Conservation (phyloP, 2,329 filamentous ascomycete genomes). For the Colletotrichum coccodes region DNA sequence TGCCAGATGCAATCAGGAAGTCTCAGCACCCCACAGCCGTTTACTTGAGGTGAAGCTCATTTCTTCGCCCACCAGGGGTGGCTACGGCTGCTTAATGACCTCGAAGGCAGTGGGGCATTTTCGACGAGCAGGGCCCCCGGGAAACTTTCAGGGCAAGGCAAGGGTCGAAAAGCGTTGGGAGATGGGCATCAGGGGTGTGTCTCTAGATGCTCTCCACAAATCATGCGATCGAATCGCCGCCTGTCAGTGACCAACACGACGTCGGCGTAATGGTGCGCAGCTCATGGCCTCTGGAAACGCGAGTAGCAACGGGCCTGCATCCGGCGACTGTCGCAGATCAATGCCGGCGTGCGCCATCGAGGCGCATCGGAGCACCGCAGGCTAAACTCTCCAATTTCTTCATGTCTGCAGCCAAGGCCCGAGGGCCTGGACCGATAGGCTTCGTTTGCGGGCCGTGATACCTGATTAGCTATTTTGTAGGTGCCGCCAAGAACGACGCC, state of each 20-base stretch:
- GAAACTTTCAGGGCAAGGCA: neutral
- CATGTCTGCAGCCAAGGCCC: too few relatives aligned
- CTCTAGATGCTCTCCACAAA: neutral
- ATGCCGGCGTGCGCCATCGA: too few relatives aligned
- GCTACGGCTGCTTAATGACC: neutral
- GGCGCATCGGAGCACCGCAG: too few relatives aligned
- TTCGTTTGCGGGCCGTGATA: too few relatives aligned
- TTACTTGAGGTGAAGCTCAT: conserved; percentile 6
- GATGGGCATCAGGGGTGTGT: neutral
- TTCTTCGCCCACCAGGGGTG: neutral
- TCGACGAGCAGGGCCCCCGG: neutral
- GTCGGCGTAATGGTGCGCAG: too few relatives aligned
- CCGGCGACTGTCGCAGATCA: too few relatives aligned
- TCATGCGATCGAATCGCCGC: neutral
- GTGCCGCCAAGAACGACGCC: too few relatives aligned
- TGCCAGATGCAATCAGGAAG: neutral
- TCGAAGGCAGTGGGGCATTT: neutral
- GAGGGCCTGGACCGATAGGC: too few relatives aligned
- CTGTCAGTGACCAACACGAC: neutral
- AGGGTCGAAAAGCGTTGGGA: neutral
- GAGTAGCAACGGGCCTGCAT: too few relatives aligned
- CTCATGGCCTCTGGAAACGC: neutral
- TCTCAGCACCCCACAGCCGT: neutral
- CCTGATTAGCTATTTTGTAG: too few relatives aligned
- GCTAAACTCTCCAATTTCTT: too few relatives aligned